These are phyloP conservation scores for Vanilla planifolia DNA, from an alignment of 106 monocot genomes.

Conservation along the genomic window DNA sequence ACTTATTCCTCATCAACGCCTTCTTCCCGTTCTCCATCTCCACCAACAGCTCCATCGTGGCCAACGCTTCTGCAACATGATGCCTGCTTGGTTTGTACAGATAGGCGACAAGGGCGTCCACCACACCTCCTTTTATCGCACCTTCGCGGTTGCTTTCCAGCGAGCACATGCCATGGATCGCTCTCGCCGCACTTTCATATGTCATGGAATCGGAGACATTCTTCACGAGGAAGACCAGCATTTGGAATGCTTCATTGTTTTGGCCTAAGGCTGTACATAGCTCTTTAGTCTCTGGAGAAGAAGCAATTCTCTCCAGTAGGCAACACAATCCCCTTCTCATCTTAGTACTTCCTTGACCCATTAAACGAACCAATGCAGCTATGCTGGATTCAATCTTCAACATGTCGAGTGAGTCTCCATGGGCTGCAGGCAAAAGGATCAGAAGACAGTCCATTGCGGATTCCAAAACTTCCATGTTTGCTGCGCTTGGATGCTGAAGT, in stretches of 20 bases:
- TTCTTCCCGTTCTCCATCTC: slow-evolving; percentile 17
- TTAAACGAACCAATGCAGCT: background rate
- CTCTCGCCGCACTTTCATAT: slow-evolving; percentile 1
- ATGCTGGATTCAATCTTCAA: background rate
- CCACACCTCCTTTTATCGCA: slow-evolving; percentile 3
- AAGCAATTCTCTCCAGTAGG: slow-evolving; percentile 10
- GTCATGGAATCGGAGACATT: too few species aligned
- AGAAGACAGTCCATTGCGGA: slow-evolving; percentile 9
- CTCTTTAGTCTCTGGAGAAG: background rate
- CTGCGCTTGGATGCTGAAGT: background rate
- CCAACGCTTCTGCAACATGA: slow-evolving; percentile 20
- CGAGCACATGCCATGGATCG: slow-evolving; percentile 1
- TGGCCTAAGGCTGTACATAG: slow-evolving; percentile 1
- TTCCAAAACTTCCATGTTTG: background rate
- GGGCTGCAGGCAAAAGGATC: background rate
- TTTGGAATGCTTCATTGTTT: background rate
- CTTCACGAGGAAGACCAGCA: background rate
- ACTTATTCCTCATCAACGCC: slow-evolving; percentile 10
- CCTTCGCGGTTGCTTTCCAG: slow-evolving; percentile 12
- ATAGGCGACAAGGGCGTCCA: slow-evolving; percentile 28
- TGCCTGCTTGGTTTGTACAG: background rate
- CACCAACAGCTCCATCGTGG: slow-evolving; percentile 27
- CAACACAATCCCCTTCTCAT: background rate
- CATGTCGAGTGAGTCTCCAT: slow-evolving; percentile 1
- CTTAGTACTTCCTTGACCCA: background rate